A percentile compares a stretch with the other conserved stretches of the same genome.
These are phyloP conservation scores for Colletotrichum sp. DNA, from an alignment of 2,329 filamentous ascomycete genomes.

Conservation along the genomic window DNA sequence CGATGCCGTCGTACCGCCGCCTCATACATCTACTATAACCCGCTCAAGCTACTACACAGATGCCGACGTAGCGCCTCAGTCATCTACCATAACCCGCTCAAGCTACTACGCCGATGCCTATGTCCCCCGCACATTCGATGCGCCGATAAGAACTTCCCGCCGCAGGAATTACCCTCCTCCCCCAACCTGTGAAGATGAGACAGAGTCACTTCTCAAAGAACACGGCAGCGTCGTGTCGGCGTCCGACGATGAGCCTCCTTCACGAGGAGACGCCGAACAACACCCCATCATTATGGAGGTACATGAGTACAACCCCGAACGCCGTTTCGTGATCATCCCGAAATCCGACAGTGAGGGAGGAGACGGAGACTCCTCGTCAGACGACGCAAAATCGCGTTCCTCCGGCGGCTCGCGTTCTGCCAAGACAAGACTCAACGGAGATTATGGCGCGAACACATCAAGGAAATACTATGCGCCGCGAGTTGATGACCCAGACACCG, in stretches of 20 bases:
- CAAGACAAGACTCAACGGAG: conserved; percentile 11
- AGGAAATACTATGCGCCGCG: conserved; percentile 41
- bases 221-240: conserved; percentile 40
- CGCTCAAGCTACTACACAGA: background rate
- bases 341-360: conserved; percentile 25
- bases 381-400: conserved; percentile 26
- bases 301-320: conserved; percentile 63
- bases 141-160: conserved; percentile 15
- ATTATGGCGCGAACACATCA: conserved; percentile 48
- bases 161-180: conserved; percentile 57
- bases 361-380: conserved; percentile 22
- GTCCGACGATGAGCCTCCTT: conserved; percentile 59
- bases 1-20: background rate
- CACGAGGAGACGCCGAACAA: conserved; percentile 72
- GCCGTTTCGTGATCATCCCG: conserved; percentile 67
- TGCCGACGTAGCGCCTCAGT: background rate
- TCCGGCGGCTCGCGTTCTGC: conserved; percentile 16
- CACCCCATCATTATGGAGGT: conserved; percentile 70
- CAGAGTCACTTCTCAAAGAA: conserved; percentile 66
- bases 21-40: background rate
- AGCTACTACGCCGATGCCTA: background rate
- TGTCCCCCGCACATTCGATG: conserved; percentile 17
- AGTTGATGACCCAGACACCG: conserved; percentile 28
- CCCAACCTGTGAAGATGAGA: conserved; percentile 75
- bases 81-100: background rate